These are phyloP conservation scores for Teunomyces atbi DNA, from an alignment of 805 yeast species.

Conservation along the genomic window DNA sequence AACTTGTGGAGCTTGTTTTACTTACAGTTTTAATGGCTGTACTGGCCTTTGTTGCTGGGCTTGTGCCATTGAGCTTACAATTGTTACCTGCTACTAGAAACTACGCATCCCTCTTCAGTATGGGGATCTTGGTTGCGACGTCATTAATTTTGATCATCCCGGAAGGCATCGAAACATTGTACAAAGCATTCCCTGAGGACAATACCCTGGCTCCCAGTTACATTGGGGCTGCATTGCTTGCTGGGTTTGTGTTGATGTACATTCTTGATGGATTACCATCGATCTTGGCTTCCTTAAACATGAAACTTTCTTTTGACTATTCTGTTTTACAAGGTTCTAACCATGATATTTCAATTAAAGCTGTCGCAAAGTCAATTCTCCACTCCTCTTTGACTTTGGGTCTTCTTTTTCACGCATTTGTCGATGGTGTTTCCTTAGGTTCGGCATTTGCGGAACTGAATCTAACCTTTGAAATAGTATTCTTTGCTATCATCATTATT, in stretches of 20 bases:
- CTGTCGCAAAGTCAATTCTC: conserved; percentile 24
- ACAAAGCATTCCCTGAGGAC: conserved; percentile 17
- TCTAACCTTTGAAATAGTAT: conserved; percentile 38
- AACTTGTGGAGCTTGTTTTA: conserved; percentile 6
- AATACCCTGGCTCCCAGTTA: conserved; percentile 18
- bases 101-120: conserved; percentile 49
- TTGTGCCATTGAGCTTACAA: conserved; percentile 25
- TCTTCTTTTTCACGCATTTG: conserved; percentile 60
- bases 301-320: conserved; percentile 10
- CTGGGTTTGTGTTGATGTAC: conserved; percentile 57
- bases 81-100: conserved; percentile 29
- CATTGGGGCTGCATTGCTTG: conserved; percentile 48
- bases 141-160: conserved; percentile 60
- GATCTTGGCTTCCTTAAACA: conserved; percentile 5
- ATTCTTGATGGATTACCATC: conserved; percentile 41
- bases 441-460: conserved; percentile 47
- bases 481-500: conserved; percentile 59
- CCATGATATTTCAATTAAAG: not conserved
- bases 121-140: conserved; percentile 62
- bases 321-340: not conserved
- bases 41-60: conserved; percentile 19
- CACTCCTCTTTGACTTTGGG: conserved; percentile 56
- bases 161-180: conserved; percentile 56
- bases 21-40: conserved; percentile 18
- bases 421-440: conserved; percentile 75